Conservation (phyloP, 768 basidiomycete genomes). For the Trametes elegans region DNA sequence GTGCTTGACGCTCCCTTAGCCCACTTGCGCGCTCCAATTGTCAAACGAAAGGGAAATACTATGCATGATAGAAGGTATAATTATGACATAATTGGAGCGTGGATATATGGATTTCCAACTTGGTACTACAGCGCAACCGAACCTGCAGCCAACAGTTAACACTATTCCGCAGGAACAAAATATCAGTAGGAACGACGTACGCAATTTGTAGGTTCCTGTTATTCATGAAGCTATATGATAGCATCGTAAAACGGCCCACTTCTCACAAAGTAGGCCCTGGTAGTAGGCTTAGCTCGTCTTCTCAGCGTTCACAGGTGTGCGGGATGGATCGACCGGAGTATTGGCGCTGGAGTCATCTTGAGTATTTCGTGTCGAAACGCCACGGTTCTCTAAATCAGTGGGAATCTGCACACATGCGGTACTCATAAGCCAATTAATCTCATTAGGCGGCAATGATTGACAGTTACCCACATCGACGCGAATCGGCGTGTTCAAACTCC, state of each 20-base stretch:
- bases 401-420: background rate
- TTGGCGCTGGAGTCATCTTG: slow-evolving; percentile 9
- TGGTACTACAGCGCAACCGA: no score
- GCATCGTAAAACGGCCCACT: background rate
- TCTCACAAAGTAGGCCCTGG: background rate
- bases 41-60: no score
- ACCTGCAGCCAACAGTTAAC: no score
- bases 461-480: slow-evolving; percentile 10
- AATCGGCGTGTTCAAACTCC: slow-evolving; percentile 12
- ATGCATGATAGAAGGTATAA: no score
- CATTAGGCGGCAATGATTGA: no score
- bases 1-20: no score
- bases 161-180: no score
- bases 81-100: no score
- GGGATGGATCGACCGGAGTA: slow-evolving; percentile 4
- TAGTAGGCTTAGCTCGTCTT: background rate
- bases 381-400: slow-evolving; percentile 11
- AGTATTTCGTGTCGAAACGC: background rate
- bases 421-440: no score
- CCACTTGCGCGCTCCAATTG: no score
- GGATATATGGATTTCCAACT: no score
- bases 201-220: background rate
- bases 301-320: slow-evolving; percentile 1
- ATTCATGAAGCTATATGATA: background rate
- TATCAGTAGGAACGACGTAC: no score